Percentiles rank a stretch among this genome's conserved stretches.
phyloP scores from a whole-genome alignment of 148 eudicot species.

The Vaccinium darrowii region DNA sequence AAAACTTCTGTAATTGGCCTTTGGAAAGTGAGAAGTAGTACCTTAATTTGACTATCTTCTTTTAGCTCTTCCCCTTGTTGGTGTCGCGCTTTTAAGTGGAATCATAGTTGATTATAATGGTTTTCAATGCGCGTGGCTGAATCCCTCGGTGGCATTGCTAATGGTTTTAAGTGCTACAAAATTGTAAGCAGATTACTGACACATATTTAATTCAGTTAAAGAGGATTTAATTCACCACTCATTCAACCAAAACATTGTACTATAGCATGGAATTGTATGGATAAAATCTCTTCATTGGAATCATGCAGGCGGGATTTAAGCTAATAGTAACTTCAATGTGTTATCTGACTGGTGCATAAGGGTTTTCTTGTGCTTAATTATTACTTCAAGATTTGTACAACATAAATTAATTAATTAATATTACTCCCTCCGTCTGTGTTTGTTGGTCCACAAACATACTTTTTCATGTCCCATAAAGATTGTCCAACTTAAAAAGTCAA shows the following conservation, averaged over 20 bases:
- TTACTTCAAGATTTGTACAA: background rate
- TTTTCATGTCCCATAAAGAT: too few species aligned
- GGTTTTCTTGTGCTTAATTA: background rate
- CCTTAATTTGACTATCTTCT: background rate
- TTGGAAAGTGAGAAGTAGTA: background rate
- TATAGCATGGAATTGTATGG: background rate
- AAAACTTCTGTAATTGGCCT: background rate
- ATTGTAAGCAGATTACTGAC: background rate
- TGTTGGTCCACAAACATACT: too few species aligned
- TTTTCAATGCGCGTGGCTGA: background rate
- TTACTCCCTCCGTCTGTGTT: too few species aligned
- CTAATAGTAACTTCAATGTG: background rate
- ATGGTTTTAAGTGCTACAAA: background rate
- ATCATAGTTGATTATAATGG: background rate
- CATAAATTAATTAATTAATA: too few species aligned
- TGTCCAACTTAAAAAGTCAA: too few species aligned
- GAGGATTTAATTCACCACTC: background rate
- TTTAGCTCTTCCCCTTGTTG: background rate
- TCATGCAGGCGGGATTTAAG: background rate
- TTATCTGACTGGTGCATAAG: background rate
- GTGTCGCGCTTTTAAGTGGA: background rate
- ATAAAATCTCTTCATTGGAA: background rate
- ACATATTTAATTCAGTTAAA: background rate
- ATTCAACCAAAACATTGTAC: background rate
- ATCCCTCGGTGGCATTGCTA: background rate